Evolutionary conservation across 352 stramenopile species (phyloP), one percentile per base, ranked within the genome.

Genomic region (Pythium insidiosum): DNA sequence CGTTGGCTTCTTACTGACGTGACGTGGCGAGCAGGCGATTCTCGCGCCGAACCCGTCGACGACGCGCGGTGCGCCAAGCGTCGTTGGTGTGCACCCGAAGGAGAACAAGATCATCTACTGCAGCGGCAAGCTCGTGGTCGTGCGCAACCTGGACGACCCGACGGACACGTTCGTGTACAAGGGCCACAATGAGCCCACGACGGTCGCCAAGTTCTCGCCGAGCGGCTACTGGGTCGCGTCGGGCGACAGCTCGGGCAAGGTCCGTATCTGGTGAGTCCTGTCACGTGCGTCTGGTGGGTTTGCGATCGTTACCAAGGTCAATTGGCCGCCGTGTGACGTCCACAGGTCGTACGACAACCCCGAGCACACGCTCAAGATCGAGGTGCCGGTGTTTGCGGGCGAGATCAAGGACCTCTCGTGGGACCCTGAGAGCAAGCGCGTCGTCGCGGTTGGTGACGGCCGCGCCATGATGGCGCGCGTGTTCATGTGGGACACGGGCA

Each of bases 401-500:
- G 73, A 93, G 43, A 87, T 98, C 53, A 94, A 96, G 48, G 95
- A 98, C 62, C 61, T 99, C 46, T 71, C 67, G 10, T 98, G 95
- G 95, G 95, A 98, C 59, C 70, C 73, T 1, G 95, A 99, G 53
- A 97, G 84, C 59, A 98, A 98, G 58, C 82, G 90, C 16, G 92
- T 98, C 44, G 79, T 94, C 18, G 84, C 79, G 6, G 84, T 95
- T 18, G 88, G 88, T 30, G 82, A 96, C 38, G 85, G 84, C 4
- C 74, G 87, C 37, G 58, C 70, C 12, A 38, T 89, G 21, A 83
- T 88, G 68, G 73, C 75, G 19, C 77, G 77, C 26, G 77, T 92
- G 43, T 96, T 99, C 64, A 94, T 96, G 72, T 99, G 95, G 93
- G 96, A 99, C 65, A 98, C 93, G 2, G 96, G 94, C 42, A 97